phyloP scores from a whole-genome alignment of 345 rosid genomes.

The Salix exigua region DNA sequence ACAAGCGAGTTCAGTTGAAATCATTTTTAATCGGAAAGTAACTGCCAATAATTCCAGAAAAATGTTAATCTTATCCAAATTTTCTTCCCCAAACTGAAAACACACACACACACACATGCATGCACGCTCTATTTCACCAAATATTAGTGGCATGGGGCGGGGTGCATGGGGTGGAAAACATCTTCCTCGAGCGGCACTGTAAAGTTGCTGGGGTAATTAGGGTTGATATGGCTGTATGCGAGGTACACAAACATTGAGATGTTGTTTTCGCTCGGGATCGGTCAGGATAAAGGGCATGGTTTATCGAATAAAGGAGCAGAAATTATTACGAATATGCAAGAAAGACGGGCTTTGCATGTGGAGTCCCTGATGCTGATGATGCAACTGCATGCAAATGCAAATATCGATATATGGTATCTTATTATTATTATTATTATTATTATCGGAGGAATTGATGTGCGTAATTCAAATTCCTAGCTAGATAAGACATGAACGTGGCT shows the following conservation, averaged over 20 bases:
- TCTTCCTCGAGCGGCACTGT: neutral
- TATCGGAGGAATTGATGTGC: neutral
- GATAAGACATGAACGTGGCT: slow-evolving; percentile 17
- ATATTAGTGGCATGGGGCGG: neutral
- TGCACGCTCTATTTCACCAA: too few species aligned
- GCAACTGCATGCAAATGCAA: neutral
- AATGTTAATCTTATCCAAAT: neutral
- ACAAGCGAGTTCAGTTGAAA: neutral
- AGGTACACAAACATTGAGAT: too few species aligned
- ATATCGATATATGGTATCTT: neutral
- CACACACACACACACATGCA: too few species aligned
- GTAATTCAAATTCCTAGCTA: neutral
- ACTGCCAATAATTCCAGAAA: neutral
- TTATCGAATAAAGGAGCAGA: neutral
- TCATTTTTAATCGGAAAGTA: slow-evolving; percentile 17
- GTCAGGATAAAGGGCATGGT: neutral
- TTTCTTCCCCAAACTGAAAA: neutral
- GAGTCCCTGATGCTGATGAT: neutral
- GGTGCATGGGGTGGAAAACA: neutral
- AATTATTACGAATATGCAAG: neutral
- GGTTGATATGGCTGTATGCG: neutral
- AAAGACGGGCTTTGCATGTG: neutral
- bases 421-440: neutral
- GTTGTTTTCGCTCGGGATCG: too few species aligned
- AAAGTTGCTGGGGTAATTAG: neutral